A percentile compares a stretch with the other conserved stretches of the same genome.
Conservation (phyloP, 2,329 filamentous ascomycete species). For the Microdochium trichocladiopsis region DNA sequence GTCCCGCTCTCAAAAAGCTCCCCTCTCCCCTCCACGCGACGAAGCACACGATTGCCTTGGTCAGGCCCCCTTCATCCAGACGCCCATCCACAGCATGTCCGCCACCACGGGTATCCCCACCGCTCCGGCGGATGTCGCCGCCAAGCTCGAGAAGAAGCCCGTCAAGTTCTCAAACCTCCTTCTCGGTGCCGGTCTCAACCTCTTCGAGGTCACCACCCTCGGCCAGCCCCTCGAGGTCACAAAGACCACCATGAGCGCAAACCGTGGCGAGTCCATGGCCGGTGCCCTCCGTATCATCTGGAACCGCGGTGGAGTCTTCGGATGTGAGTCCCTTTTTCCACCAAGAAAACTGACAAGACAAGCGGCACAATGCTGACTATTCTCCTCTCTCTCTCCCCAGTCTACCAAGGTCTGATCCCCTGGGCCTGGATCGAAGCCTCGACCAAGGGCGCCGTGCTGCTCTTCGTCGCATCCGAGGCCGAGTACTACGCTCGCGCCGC, state of each 20-base stretch:
- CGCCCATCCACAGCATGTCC: slow-evolving; percentile 56
- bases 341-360: slow-evolving; percentile 1
- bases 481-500: slow-evolving; percentile 85
- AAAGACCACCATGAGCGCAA: slow-evolving; percentile 99
- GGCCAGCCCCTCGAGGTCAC: slow-evolving; percentile 88
- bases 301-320: slow-evolving; percentile 85
- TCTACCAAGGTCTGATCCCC: slow-evolving; percentile 98
- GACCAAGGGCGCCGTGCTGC: slow-evolving; percentile 96
- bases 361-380: slow-evolving; percentile 16
- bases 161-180: slow-evolving; percentile 99
- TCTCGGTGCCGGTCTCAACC: slow-evolving; percentile 85
- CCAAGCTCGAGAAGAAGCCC: slow-evolving; percentile 90
- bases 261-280: slow-evolving; percentile 81
- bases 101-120: slow-evolving; percentile 43
- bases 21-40: slow-evolving; percentile 45
- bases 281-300: slow-evolving; percentile 81
- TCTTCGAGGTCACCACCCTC: slow-evolving; percentile 75
- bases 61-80: slow-evolving; percentile 72
- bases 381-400: slow-evolving; percentile 36
- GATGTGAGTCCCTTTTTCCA: slow-evolving; percentile 61
- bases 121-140: slow-evolving; percentile 40
- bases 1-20: slow-evolving; percentile 11
- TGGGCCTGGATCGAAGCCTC: slow-evolving; percentile 99
- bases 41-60: slow-evolving; percentile 95
- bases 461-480: slow-evolving; percentile 97